These are phyloP conservation scores for Apophysomyces trapeziformis DNA, from an alignment of 371 early-diverging fungal genomes.

Conservation along the genomic window DNA sequence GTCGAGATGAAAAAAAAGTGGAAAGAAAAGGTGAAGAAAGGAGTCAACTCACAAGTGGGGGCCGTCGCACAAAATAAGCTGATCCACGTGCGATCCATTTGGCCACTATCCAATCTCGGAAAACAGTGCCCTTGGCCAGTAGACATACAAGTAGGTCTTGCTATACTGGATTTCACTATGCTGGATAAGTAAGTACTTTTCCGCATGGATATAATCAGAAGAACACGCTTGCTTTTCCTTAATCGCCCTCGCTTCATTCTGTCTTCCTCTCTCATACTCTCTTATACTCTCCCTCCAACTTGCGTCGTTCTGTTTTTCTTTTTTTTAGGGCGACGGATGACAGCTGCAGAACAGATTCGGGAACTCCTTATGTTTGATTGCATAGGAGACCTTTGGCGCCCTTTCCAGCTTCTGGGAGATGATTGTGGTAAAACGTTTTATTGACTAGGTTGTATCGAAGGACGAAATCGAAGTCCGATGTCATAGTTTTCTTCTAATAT, in stretches of 20 bases:
- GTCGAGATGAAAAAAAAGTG: conserved; percentile 10
- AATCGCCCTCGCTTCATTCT: no score
- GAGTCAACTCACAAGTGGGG: neutral
- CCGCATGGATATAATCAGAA: no score
- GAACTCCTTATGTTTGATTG: conserved; percentile 11
- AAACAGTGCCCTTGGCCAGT: neutral
- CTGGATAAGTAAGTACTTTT: no score
- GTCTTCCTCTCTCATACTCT: no score
- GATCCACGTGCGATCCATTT: conserved; percentile 16
- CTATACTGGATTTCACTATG: no score
- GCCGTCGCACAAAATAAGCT: conserved; percentile 16
- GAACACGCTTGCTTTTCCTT: no score
- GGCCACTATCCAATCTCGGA: conserved; percentile 12
- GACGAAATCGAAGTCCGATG: no score
- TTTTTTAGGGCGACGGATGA: conserved; percentile 6
- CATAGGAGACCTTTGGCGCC: conserved; percentile 7
- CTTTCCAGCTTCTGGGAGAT: neutral
- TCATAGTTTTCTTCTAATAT: no score
- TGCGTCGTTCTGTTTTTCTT: neutral
- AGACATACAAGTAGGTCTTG: no score
- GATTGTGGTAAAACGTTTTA: no score
- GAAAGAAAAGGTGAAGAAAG: conserved; percentile 6
- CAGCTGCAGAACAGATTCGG: conserved; percentile 5
- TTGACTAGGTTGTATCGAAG: no score
- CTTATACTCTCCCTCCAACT: neutral